Conservation (phyloP, 768 basidiomycete species). For the Leccinum imitatum region DNA sequence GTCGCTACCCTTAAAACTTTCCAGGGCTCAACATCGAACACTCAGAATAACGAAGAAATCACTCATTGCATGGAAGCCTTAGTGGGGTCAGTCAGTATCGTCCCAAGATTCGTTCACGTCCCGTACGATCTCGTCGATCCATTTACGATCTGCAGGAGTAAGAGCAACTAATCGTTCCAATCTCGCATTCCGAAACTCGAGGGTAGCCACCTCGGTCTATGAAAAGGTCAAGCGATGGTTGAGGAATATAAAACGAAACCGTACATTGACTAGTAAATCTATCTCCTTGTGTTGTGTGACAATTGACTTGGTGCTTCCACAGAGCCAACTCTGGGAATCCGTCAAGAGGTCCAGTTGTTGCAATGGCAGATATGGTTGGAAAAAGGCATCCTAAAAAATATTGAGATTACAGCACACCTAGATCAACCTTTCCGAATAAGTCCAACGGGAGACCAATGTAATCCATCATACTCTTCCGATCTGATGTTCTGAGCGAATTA, state of each 20-base stretch:
- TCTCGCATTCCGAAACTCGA: conserved; percentile 85
- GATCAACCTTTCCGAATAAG: conserved; percentile 80
- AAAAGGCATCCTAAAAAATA: conserved; percentile 75
- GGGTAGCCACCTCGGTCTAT: conserved; percentile 80
- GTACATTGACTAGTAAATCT: conserved; percentile 86
- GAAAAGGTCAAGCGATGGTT: background rate
- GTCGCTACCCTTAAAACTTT: conserved; percentile 91
- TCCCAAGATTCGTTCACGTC: conserved; percentile 85
- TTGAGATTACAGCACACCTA: background rate
- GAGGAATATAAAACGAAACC: background rate
- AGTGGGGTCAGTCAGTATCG: conserved; percentile 51
- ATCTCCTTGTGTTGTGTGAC: conserved; percentile 91
- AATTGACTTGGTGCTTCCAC: conserved; percentile 94
- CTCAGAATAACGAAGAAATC: background rate
- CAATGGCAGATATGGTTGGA: conserved; percentile 95
- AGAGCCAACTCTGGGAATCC: conserved; percentile 81
- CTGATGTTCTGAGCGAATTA: conserved; percentile 82
- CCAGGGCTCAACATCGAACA: conserved; percentile 4
- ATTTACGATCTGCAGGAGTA: conserved; percentile 92
- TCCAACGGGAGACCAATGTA: conserved; percentile 94
- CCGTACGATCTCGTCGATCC: conserved; percentile 93
- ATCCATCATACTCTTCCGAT: conserved; percentile 85
- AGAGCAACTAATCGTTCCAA: conserved; percentile 76
- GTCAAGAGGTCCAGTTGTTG: conserved; percentile 91
- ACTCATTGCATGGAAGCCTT: conserved; percentile 66